These are phyloP conservation scores for Cryoendolithus antarcticus DNA, from an alignment of 2,329 filamentous ascomycete species.

Conservation along the genomic window DNA sequence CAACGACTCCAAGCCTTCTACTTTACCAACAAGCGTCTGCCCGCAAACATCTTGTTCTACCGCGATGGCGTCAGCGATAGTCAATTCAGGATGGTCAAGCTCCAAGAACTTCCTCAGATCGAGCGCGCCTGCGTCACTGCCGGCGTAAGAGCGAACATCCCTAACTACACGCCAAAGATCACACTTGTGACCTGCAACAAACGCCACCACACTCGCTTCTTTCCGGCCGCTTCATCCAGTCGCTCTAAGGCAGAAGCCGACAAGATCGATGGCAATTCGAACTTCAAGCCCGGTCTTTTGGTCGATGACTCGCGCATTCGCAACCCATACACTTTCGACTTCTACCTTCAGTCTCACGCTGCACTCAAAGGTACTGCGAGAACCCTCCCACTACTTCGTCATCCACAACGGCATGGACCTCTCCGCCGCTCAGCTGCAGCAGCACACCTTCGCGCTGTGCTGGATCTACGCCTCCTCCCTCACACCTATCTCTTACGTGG, in stretches of 20 bases:
- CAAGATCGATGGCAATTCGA: conserved; percentile 3
- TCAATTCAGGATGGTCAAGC: conserved; percentile 19
- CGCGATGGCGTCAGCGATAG: conserved; percentile 26
- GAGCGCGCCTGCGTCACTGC: conserved; percentile 3
- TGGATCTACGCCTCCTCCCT: conserved; percentile 22
- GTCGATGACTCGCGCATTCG: conserved; percentile 9
- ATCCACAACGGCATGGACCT: conserved; percentile 1
- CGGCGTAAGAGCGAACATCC: neutral
- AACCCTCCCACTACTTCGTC: conserved; percentile 67
- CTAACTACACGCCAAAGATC: conserved; percentile 6
- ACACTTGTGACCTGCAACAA: conserved; percentile 27
- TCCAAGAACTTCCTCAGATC: conserved; percentile 17
- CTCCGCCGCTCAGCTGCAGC: neutral
- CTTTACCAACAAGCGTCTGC: conserved; percentile 8
- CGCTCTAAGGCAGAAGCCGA: neutral
- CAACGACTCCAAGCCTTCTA: conserved; percentile 12
- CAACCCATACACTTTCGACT: conserved; percentile 7
- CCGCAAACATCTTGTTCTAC: conserved; percentile 20
- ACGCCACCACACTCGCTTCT: conserved; percentile 31
- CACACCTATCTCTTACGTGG: conserved; percentile 19
- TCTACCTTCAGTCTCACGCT: conserved; percentile 13
- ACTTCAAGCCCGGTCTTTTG: conserved; percentile 8
- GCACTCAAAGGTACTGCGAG: conserved; percentile 61
- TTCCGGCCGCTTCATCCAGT: conserved; percentile 9
- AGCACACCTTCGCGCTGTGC: conserved; percentile 15